These are phyloP conservation scores for Yamadazyma trypodendri DNA, from an alignment of 1,139 yeast genomes.

Conservation along the genomic window DNA sequence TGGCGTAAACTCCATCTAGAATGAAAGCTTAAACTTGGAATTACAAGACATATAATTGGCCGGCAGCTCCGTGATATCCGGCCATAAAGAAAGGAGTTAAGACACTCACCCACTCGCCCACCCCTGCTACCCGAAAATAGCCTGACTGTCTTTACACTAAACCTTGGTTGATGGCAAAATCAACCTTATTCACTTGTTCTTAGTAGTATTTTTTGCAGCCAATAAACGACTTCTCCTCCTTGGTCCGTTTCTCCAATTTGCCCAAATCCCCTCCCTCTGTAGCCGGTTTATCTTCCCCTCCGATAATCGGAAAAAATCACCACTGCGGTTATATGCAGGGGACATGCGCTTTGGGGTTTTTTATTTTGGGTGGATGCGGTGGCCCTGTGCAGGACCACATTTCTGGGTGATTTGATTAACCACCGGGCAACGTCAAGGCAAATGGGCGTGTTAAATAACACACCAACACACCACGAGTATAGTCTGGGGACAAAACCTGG, in stretches of 20 bases:
- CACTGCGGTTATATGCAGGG: constrained; percentile 10
- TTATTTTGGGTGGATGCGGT: not conserved
- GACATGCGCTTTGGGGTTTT: not conserved
- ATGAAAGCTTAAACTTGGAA: not conserved
- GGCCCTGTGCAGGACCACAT: not conserved
- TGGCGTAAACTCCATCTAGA: not conserved
- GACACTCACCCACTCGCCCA: constrained; percentile 5
- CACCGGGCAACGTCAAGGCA: no score
- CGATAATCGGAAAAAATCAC: constrained; percentile 12
- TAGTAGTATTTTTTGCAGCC: constrained; percentile 5
- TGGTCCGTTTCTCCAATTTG: constrained; percentile 1
- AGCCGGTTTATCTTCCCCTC: constrained; percentile 12
- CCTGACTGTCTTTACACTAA: not conserved
- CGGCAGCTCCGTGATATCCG: constrained; percentile 9
- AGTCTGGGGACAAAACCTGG: no score
- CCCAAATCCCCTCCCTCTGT: constrained; percentile 4
- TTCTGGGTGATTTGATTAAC: not conserved
- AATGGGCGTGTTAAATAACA: no score
- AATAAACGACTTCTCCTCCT: constrained; percentile 2
- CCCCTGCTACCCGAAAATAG: constrained; percentile 3
- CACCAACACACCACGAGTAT: no score
- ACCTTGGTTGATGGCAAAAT: not conserved
- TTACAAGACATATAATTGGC: constrained; percentile 7
- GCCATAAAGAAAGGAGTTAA: constrained; percentile 5
- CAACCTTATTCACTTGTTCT: not conserved